These are phyloP conservation scores for Sarocladiaceae sp. DNA, from an alignment of 2,329 filamentous ascomycete species.

Conservation along the genomic window DNA sequence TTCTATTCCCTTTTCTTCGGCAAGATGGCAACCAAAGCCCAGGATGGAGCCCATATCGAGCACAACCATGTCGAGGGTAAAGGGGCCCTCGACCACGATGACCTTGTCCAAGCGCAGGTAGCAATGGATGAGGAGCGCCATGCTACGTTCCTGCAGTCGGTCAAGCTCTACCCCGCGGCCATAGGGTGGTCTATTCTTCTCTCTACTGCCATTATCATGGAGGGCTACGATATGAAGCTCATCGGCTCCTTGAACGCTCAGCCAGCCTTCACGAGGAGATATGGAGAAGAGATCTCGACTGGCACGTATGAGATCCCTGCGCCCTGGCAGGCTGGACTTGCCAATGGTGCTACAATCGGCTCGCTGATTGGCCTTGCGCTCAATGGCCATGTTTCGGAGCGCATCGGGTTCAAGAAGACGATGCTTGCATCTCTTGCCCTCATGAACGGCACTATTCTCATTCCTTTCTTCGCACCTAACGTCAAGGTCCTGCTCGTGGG, in stretches of 20 bases:
- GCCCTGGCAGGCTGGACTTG: conserved; percentile 48
- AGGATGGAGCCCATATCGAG: too few species aligned
- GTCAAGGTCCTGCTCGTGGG: conserved; percentile 36
- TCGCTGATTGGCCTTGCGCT: conserved; percentile 56
- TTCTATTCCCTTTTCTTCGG: too few species aligned
- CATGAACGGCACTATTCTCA: conserved; percentile 44
- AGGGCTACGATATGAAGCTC: conserved; percentile 27
- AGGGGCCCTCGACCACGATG: too few species aligned
- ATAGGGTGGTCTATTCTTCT: conserved; percentile 34
- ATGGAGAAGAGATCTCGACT: not conserved
- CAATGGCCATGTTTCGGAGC: conserved; percentile 56
- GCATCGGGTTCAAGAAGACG: conserved; percentile 54
- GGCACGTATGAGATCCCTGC: conserved; percentile 27
- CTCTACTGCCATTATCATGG: conserved; percentile 34
- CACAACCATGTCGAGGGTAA: too few species aligned
- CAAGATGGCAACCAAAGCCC: too few species aligned
- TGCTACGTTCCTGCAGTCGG: conserved; percentile 16
- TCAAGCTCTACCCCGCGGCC: conserved; percentile 33
- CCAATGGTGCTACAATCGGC: conserved; percentile 48
- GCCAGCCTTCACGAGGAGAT: not conserved
- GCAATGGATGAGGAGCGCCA: too few species aligned
- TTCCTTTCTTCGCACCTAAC: conserved; percentile 41
- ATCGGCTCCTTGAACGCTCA: not conserved
- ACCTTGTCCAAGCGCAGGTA: too few species aligned
- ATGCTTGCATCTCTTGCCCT: conserved; percentile 46